A percentile compares a stretch with the other conserved stretches of the same genome.
phyloP scores from a whole-genome alignment of 306 rosid species.

The Glycine soja region DNA sequence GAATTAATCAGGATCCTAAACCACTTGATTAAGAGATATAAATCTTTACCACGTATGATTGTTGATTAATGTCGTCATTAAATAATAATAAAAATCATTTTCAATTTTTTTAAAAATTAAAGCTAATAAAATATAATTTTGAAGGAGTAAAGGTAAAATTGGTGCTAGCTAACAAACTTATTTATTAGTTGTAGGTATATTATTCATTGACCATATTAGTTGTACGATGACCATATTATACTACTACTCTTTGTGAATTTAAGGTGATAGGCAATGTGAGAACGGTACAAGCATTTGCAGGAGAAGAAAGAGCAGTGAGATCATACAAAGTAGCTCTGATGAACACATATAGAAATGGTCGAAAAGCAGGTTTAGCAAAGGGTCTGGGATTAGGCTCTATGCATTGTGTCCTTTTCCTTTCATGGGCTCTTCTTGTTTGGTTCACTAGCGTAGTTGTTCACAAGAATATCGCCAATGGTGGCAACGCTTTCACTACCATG shows the following conservation, averaged over 20 bases:
- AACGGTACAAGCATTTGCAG: constrained; percentile 93
- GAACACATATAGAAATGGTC: constrained; percentile 72
- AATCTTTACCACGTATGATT: no score
- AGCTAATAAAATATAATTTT: no score
- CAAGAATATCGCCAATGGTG: constrained; percentile 83
- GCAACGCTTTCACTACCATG: constrained; percentile 94
- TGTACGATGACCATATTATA: not conserved
- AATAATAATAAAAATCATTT: no score
- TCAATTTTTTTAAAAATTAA: no score
- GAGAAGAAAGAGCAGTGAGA: constrained; percentile 80
- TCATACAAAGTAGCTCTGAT: constrained; percentile 71
- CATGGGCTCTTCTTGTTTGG: constrained; percentile 93
- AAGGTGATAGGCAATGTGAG: constrained; percentile 88
- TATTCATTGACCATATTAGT: no score
- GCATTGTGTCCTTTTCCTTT: constrained; percentile 87
- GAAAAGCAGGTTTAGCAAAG: constrained; percentile 84
- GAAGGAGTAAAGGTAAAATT: no score
- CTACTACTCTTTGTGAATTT: constrained; percentile 11
- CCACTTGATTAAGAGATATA: no score
- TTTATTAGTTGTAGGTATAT: no score
- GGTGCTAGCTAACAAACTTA: no score
- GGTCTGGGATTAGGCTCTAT: constrained; percentile 87
- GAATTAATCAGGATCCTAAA: no score
- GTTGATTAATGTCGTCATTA: no score
- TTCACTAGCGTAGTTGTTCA: constrained; percentile 88